Base-by-base conservation (phyloP, 371 early-diverging fungal genomes). In the Encephalitozoon cuniculi region DNA sequence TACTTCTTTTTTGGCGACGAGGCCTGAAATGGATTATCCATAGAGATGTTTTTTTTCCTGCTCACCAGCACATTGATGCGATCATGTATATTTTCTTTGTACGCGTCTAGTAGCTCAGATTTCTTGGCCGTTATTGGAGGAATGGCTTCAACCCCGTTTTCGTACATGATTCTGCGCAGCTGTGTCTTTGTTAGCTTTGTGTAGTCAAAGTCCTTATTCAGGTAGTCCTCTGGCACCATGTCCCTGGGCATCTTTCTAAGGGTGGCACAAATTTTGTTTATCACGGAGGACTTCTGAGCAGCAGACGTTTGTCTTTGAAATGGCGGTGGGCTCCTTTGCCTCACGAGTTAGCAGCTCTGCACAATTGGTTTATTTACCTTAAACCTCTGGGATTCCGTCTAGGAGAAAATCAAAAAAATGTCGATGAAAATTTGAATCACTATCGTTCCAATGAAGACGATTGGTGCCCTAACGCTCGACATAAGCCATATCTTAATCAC, bases 121-220 rank as follows among this genome's bases (percentile, higher is more conserved):
- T 82, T 82, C 40, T 78, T 66, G 30, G 70, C 32, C 18, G 32
- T 74, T n/a, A 53, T 9, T 39, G 66, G 59, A 37, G 76, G 71
- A 32, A 78, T 77, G 9, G 46, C 59, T 30, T 74, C 68, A 32
- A 82, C 43, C 30, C 67, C 64, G 39, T 79, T 75, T 53, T 76
- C 79, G 39, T 68, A 76, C 70, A 82, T 70, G 51, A 82, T 80
- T 25, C 49, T 59, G 65, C 82, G 71, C 32, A 82, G 46, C 53
- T 82, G 63, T 3, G 37, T 34, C 37, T 80, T 82, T 9, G 83
- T 82, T 25, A 77, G 64, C 39, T 80, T 82, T 15, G 25, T 64
- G 59, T 78, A 80, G 44, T 82, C 80, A 66, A 77, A 82, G 40
- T 77, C 66, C 32, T 64, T 74, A 26, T 69, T 30, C 23, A 82